Evolutionary conservation across 2,329 filamentous ascomycete species (phyloP).

Genomic region (Malbranchea zuffiana): DNA sequence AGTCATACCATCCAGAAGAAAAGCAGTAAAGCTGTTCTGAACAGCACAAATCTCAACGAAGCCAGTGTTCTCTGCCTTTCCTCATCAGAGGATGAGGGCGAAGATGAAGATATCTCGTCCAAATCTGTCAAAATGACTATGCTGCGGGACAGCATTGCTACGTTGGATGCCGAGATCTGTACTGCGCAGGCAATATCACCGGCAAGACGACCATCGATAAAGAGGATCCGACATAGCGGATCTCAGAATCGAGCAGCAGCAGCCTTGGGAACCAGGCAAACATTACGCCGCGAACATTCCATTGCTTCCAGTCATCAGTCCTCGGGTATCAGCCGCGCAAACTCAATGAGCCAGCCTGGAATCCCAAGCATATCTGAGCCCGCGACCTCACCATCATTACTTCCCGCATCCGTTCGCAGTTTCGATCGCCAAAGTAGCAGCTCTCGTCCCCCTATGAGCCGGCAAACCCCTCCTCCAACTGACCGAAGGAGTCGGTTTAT

Average conservation of each 20-base stretch:
- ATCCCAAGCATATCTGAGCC: conserved; percentile 27
- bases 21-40: conserved; percentile 29
- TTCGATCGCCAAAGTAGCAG: conserved; percentile 9
- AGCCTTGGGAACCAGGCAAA: conserved; percentile 14
- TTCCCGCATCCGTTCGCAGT: conserved; percentile 17
- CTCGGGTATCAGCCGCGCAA: conserved; percentile 18
- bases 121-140: conserved; percentile 11
- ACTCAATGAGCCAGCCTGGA: conserved; percentile 23
- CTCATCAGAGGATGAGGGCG: conserved; percentile 39
- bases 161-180: conserved; percentile 33
- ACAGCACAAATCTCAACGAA: conserved; percentile 32
- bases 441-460: conserved; percentile 17
- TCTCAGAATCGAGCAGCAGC: conserved; percentile 19
- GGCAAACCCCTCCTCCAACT: conserved; percentile 13
- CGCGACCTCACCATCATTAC: conserved; percentile 15
- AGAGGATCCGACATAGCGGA: conserved; percentile 20
- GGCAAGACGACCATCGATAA: conserved; percentile 20
- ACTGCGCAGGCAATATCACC: conserved; percentile 32
- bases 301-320: conserved; percentile 23
- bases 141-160: conserved; percentile 31
- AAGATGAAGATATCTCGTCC: conserved; percentile 17
- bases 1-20: conserved; percentile 23
- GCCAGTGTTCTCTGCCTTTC: conserved; percentile 40
- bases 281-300: conserved; percentile 19
- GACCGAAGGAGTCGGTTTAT: conserved; percentile 39